These are phyloP conservation scores for Seiridium unicorne DNA, from an alignment of 2,329 filamentous ascomycete species.

Conservation along the genomic window DNA sequence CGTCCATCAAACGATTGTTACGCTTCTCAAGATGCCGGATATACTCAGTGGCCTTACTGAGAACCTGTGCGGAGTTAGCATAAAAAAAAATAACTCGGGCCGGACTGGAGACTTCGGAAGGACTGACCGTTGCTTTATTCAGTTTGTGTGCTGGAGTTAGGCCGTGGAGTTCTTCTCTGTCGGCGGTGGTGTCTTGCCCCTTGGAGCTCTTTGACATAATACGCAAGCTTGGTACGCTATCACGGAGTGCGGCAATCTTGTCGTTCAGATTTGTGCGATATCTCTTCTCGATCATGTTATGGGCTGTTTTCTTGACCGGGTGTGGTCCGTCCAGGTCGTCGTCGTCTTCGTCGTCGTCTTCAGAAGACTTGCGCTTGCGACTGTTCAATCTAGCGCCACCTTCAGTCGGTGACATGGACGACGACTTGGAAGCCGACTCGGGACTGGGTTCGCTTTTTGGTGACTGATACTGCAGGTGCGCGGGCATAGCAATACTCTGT, in stretches of 20 bases:
- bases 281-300: slow-evolving; percentile 98
- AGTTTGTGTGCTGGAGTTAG: slow-evolving; percentile 87
- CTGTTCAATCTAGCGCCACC: slow-evolving; percentile 38
- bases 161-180: slow-evolving; percentile 78
- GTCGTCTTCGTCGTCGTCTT: slow-evolving; percentile 55
- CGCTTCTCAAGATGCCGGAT: slow-evolving; percentile 91
- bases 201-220: slow-evolving; percentile 74
- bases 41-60: slow-evolving; percentile 95
- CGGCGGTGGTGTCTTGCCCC: slow-evolving; percentile 68
- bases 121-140: slow-evolving; percentile 85
- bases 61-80: slow-evolving; percentile 45
- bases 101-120: no score
- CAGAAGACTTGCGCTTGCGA: slow-evolving; percentile 69
- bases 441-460: slow-evolving; percentile 59
- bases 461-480: slow-evolving; percentile 59
- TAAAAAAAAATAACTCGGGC: neutral
- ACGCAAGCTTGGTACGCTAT: slow-evolving; percentile 87
- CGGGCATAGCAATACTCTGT: slow-evolving; percentile 63
- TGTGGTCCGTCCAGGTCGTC: slow-evolving; percentile 59
- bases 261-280: slow-evolving; percentile 97
- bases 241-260: slow-evolving; percentile 88
- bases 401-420: slow-evolving; percentile 60
- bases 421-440: slow-evolving; percentile 50
- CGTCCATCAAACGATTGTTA: slow-evolving; percentile 77
- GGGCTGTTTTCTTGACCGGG: slow-evolving; percentile 81